Evolutionary conservation across 768 basidiomycete genomes (phyloP).

Genomic region (Tulasnella sp.): DNA sequence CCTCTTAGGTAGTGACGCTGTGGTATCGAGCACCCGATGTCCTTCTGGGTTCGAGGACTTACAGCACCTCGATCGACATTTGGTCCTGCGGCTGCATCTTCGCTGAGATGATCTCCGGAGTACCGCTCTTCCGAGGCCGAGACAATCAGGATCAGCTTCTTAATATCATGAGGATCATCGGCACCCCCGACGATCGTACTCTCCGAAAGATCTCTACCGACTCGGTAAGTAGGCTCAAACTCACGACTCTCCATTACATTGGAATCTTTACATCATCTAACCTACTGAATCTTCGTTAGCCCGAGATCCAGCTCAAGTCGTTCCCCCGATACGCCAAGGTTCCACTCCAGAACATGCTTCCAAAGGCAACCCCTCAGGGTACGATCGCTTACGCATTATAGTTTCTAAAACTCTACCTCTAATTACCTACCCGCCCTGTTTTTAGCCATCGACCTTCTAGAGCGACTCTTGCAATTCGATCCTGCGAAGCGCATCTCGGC

Average conservation of each 20-base stretch:
- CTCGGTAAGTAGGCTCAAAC: slow-evolving; percentile 55
- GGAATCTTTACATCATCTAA: not conserved
- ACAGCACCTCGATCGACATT: slow-evolving; percentile 96
- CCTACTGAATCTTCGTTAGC: slow-evolving; percentile 44
- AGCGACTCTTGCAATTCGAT: slow-evolving; percentile 93
- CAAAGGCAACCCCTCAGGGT: slow-evolving; percentile 85
- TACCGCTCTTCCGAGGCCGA: slow-evolving; percentile 92
- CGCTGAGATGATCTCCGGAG: slow-evolving; percentile 98
- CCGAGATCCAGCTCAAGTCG: slow-evolving; percentile 76
- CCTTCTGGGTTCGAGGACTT: slow-evolving; percentile 91
- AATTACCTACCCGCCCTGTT: not conserved
- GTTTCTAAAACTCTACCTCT: not conserved
- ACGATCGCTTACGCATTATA: slow-evolving; percentile 18
- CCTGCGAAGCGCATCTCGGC: slow-evolving; percentile 89
- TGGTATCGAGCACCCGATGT: slow-evolving; percentile 99
- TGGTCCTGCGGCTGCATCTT: slow-evolving; percentile 99
- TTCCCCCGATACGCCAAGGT: slow-evolving; percentile 86
- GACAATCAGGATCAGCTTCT: slow-evolving; percentile 98
- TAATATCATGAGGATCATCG: slow-evolving; percentile 95
- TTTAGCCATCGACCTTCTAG: slow-evolving; percentile 85
- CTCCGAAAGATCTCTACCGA: slow-evolving; percentile 86
- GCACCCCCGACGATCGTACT: slow-evolving; percentile 86
- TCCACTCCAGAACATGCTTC: slow-evolving; percentile 72
- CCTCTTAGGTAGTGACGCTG: slow-evolving; percentile 80
- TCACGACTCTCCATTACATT: slow-evolving; percentile 9